Conservation (phyloP, 2,329 filamentous ascomycete genomes). For the Clonostachys byssicola region DNA sequence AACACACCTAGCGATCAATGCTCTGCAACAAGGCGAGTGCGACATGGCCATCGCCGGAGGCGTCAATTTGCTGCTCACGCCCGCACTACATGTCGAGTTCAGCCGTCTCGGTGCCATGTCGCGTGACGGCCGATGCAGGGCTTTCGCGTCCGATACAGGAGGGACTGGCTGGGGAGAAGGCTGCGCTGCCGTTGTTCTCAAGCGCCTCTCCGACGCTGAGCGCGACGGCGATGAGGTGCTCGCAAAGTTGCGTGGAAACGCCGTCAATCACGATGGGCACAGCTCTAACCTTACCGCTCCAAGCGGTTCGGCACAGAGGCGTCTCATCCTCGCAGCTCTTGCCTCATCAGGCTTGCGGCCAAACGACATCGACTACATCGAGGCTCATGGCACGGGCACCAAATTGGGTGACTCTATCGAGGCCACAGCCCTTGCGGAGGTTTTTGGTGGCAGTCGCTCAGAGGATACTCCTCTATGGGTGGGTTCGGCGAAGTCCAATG, state of each 20-base stretch:
- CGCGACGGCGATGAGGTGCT: conserved; percentile 30
- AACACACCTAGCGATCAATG: conserved; percentile 41
- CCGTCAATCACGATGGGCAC: conserved; percentile 30
- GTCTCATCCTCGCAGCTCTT: conserved; percentile 19
- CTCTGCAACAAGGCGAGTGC: conserved; percentile 16
- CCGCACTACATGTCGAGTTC: conserved; percentile 8
- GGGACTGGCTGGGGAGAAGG: conserved; percentile 12
- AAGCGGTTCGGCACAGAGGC: conserved; percentile 22
- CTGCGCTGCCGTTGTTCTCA: conserved; percentile 26
- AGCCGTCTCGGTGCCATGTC: conserved; percentile 7
- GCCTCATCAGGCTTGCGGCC: conserved; percentile 4
- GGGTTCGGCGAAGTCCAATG: conserved; percentile 5
- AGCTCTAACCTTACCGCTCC: conserved; percentile 36
- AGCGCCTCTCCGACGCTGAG: conserved; percentile 34
- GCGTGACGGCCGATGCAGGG: conserved; percentile 8
- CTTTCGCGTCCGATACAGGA: conserved; percentile 26
- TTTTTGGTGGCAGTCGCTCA: conserved; percentile 22
- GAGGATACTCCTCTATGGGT: conserved; percentile 5
- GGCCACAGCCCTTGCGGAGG: conserved; percentile 25
- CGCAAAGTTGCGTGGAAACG: conserved; percentile 23
- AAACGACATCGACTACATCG: conserved; percentile 34
- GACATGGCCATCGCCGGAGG: conserved; percentile 9
- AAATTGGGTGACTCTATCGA: conserved; percentile 17
- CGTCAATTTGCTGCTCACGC: conserved; percentile 7
- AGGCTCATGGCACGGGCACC: conserved; percentile 37